Evolutionary conservation across 73 alveolate species (phyloP), one percentile per base, ranked within the genome.

Genomic region (Paramecium bursaria): DNA sequence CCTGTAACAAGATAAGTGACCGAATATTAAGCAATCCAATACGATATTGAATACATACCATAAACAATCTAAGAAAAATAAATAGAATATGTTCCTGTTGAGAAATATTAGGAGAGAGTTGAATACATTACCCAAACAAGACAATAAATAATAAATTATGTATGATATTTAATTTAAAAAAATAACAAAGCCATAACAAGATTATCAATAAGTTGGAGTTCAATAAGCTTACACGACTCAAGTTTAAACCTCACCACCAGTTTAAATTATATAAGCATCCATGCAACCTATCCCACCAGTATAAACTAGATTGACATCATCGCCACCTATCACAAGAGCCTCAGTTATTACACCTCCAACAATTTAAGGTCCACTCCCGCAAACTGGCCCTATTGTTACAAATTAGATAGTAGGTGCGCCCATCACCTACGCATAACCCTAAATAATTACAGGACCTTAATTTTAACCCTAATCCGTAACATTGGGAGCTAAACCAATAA

Each of bases 11-110:
- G 75, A 51, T 31, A 51, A 48, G 77, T 79, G 7, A 79, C 89
- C 21, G 89, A 79, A 53, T 79, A 79, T 26, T 42, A 79, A 53
- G 89, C 89, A n/a, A 73, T 79, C 11, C 31, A 79, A 79, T 73
- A 79, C 30, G 76, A 61, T 11, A 79, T 52, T 10, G 76, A 79
- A 9, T 79, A 79, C 22, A 31, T 79, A 23, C 89, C 89, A 35
- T 44, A 79, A 35, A 57, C 74, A 0, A 53, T 53, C 21, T 55
- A 79, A 27, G 89, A 79, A 48, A 53, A 61, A 14, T 67, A 49
- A 29, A 51, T 79, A 53, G 89, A 79, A 53, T 79, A 79, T 42
- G 48, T 79, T 11, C 89, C 89, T 33, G 89, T 79, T 10, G 76
- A 61, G 13, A 79, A 47, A 55, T 42, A 48, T 1, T 46, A 54